Evolutionary conservation across 192 early-diverging fungal species (phyloP).

Genomic region (Coemansia sp.): DNA sequence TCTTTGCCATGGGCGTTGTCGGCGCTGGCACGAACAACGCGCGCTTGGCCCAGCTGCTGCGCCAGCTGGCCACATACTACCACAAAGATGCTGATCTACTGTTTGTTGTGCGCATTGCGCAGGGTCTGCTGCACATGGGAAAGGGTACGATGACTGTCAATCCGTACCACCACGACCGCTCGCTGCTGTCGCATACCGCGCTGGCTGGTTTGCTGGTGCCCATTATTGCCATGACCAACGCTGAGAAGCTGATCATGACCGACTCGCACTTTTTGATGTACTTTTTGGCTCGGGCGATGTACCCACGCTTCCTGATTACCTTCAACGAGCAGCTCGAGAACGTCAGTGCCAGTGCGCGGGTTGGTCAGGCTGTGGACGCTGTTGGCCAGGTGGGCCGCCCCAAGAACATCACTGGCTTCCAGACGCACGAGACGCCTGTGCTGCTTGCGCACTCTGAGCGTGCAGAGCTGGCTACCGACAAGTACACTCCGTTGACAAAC

Average conservation of each 20-base stretch:
- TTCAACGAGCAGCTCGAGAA: conserved; percentile 86
- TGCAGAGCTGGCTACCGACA: conserved; percentile 97
- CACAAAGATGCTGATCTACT: conserved; percentile 80
- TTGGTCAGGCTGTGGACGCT: conserved; percentile 98
- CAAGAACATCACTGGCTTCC: conserved; percentile 99
- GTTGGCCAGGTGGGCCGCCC: conserved; percentile 98
- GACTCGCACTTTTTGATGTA: conserved; percentile 93
- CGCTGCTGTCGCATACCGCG: conserved; percentile 86
- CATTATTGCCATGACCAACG: conserved; percentile 87
- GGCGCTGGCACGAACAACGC: conserved; percentile 99
- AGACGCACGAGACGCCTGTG: conserved; percentile 96
- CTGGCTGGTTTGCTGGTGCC: conserved; percentile 84
- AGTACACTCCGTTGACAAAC: conserved; percentile 81
- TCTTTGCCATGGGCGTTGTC: conserved; percentile 98
- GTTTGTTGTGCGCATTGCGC: conserved; percentile 60
- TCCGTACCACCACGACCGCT: conserved; percentile 90
- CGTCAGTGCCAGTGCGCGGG: conserved; percentile 85
- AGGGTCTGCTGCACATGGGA: conserved; percentile 77
- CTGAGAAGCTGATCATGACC: conserved; percentile 87
- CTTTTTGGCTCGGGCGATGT: conserved; percentile 89
- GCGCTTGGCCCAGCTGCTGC: conserved; percentile 93
- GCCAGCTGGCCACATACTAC: conserved; percentile 95
- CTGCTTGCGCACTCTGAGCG: conserved; percentile 94
- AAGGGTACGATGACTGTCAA: conserved; percentile 98
- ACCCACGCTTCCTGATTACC: conserved; percentile 98